Percentiles rank a stretch among this genome's conserved stretches.
Conservation (phyloP, 371 early-diverging fungal species). For the Apophysomyces trapeziformis region DNA sequence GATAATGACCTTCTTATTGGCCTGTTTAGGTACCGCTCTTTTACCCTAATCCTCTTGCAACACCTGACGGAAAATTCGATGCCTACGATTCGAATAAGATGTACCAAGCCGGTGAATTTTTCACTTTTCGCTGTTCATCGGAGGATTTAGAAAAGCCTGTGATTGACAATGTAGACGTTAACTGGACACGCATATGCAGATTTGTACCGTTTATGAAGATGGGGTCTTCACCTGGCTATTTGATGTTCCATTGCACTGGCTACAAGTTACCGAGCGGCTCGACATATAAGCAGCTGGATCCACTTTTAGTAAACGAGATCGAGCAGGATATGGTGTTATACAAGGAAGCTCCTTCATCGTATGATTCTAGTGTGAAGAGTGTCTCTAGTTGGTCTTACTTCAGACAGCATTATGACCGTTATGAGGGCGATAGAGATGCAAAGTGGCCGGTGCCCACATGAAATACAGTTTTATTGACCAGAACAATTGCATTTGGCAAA, state of each 20-base stretch:
- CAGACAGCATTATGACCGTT: constrained; percentile 36
- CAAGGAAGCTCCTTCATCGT: constrained; percentile 25
- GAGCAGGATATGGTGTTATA: constrained; percentile 21
- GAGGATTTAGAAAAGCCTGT: constrained; percentile 22
- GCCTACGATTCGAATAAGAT: constrained; percentile 32
- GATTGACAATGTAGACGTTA: constrained; percentile 35
- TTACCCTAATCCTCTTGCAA: constrained; percentile 38
- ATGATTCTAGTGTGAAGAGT: constrained; percentile 26
- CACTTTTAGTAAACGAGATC: constrained; percentile 29
- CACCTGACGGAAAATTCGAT: constrained; percentile 33
- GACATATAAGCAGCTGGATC: constrained; percentile 27
- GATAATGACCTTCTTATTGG: background rate
- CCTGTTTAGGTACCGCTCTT: constrained; percentile 33
- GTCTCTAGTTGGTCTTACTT: constrained; percentile 46
- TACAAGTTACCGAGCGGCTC: constrained; percentile 34
- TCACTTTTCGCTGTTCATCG: constrained; percentile 36
- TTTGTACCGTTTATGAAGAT: constrained; percentile 49
- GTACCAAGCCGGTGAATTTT: constrained; percentile 49
- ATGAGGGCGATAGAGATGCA: constrained; percentile 23
- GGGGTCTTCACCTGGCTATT: constrained; percentile 32
- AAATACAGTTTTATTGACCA: background rate
- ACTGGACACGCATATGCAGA: constrained; percentile 39
- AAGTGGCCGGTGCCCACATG: constrained; percentile 26
- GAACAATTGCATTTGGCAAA: too few relatives aligned
- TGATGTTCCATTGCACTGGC: constrained; percentile 42